These are phyloP conservation scores for Hanseniaspora valbyensis DNA, from an alignment of 805 yeast genomes.

Conservation along the genomic window DNA sequence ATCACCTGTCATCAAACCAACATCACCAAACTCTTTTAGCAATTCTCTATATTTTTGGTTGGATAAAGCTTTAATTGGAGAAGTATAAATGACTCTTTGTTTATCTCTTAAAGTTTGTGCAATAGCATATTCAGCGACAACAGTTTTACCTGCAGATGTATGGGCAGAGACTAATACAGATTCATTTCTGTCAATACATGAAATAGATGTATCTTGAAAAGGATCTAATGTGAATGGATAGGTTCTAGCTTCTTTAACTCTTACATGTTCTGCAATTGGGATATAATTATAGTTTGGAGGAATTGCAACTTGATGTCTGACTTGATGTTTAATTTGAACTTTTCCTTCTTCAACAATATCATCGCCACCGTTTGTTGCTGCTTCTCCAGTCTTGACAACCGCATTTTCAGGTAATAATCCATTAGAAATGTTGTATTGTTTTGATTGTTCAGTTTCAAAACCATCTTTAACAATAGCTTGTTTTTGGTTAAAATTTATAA, in stretches of 20 bases:
- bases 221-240: constrained; percentile 94
- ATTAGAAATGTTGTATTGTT: constrained; percentile 75
- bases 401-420: constrained; percentile 43
- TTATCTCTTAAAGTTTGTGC: constrained; percentile 87
- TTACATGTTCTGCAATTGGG: constrained; percentile 80
- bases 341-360: constrained; percentile 32
- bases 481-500: constrained; percentile 24
- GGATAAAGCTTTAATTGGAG: constrained; percentile 89
- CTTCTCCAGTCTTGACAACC: constrained; percentile 25
- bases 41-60: constrained; percentile 91
- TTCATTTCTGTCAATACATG: constrained; percentile 90
- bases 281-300: constrained; percentile 83
- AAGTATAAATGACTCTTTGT: constrained; percentile 88
- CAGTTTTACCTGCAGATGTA: constrained; percentile 95
- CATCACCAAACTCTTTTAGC: constrained; percentile 67
- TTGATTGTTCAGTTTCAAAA: constrained; percentile 76
- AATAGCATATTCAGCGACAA: constrained; percentile 93
- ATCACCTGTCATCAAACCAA: constrained; percentile 96
- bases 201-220: constrained; percentile 91
- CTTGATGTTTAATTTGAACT: constrained; percentile 78
- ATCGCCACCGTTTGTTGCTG: background rate
- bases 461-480: constrained; percentile 62
- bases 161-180: constrained; percentile 95
- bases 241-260: constrained; percentile 67
- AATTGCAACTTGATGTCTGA: constrained; percentile 92